These are phyloP conservation scores for Chaetomidium leptoderma DNA, from an alignment of 495 filamentous ascomycete genomes.

Conservation along the genomic window DNA sequence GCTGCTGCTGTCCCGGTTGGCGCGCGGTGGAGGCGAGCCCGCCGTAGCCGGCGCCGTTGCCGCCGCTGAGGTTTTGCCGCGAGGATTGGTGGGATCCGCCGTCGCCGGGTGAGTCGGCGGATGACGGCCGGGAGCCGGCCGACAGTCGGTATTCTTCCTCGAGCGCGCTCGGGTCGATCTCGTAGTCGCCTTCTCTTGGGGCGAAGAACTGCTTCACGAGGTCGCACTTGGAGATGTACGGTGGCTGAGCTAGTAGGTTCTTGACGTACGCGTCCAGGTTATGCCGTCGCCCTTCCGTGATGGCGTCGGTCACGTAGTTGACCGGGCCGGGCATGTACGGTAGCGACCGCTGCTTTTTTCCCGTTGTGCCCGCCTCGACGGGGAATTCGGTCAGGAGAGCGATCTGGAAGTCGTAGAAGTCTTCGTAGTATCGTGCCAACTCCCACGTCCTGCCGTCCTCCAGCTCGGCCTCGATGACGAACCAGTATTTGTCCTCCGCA, in stretches of 20 bases:
- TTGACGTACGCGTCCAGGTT: slow-evolving; percentile 94
- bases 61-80: slow-evolving; percentile 56
- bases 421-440: slow-evolving; percentile 88
- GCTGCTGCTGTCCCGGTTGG: slow-evolving; percentile 47
- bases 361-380: slow-evolving; percentile 81
- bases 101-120: slow-evolving; percentile 50
- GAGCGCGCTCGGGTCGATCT: slow-evolving; percentile 68
- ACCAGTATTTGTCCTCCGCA: slow-evolving; percentile 98
- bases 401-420: slow-evolving; percentile 99
- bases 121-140: slow-evolving; percentile 67
- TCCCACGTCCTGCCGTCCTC: slow-evolving; percentile 92
- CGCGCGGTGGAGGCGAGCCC: slow-evolving; percentile 38
- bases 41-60: slow-evolving; percentile 44
- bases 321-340: slow-evolving; percentile 99
- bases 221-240: slow-evolving; percentile 75
- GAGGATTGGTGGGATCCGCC: slow-evolving; percentile 71
- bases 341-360: slow-evolving; percentile 68
- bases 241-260: slow-evolving; percentile 75
- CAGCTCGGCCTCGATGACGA: slow-evolving; percentile 86
- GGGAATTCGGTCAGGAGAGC: slow-evolving; percentile 90
- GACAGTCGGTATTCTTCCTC: slow-evolving; percentile 69
- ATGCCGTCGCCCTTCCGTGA: slow-evolving; percentile 85
- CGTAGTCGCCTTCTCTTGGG: slow-evolving; percentile 85
- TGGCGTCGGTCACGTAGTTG: slow-evolving; percentile 94
- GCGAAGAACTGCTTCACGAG: slow-evolving; percentile 87